Percentiles rank a stretch among this genome's conserved stretches.
Evolutionary conservation across 2,329 filamentous ascomycete genomes (phyloP).

Genomic region (Penicillium sp.): DNA sequence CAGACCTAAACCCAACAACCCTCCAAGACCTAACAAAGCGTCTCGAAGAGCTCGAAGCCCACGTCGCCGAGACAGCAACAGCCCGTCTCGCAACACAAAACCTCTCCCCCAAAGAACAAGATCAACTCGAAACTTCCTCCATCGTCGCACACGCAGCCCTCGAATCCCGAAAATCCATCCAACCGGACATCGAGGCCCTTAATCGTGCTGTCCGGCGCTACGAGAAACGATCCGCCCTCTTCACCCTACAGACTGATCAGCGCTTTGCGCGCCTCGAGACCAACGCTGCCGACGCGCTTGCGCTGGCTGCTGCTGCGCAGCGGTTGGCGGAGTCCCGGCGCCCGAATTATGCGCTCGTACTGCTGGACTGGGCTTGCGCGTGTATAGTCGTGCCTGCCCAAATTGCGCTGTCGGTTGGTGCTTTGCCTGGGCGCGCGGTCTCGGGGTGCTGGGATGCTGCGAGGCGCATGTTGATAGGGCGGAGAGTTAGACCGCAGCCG

Average conservation of each 20-base stretch:
- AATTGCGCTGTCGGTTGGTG: conserved; percentile 28
- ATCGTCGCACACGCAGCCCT: conserved; percentile 38
- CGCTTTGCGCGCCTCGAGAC: conserved; percentile 70
- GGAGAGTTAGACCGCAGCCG: not conserved
- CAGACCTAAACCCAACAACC: conserved; percentile 28
- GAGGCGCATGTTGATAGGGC: conserved; percentile 4
- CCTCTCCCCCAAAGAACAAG: conserved; percentile 11
- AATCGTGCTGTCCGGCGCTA: conserved; percentile 86
- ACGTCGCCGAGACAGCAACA: conserved; percentile 44
- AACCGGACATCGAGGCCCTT: conserved; percentile 81
- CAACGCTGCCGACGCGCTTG: conserved; percentile 71
- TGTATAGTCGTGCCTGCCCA: conserved; percentile 39
- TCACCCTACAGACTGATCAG: conserved; percentile 72
- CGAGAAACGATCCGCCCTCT: conserved; percentile 79
- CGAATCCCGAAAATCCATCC: conserved; percentile 64
- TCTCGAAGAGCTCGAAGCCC: conserved; percentile 67
- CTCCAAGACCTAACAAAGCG: conserved; percentile 62
- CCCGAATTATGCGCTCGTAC: conserved; percentile 26
- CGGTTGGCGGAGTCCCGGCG: conserved; percentile 22
- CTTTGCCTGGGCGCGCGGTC: conserved; percentile 31
- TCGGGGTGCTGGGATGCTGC: conserved; percentile 18
- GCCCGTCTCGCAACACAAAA: conserved; percentile 14
- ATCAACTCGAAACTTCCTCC: conserved; percentile 35
- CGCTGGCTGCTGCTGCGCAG: conserved; percentile 71
- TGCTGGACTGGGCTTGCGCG: conserved; percentile 39